phyloP scores from a whole-genome alignment of 352 stramenopile species.

The Plasmopara halstedii region DNA sequence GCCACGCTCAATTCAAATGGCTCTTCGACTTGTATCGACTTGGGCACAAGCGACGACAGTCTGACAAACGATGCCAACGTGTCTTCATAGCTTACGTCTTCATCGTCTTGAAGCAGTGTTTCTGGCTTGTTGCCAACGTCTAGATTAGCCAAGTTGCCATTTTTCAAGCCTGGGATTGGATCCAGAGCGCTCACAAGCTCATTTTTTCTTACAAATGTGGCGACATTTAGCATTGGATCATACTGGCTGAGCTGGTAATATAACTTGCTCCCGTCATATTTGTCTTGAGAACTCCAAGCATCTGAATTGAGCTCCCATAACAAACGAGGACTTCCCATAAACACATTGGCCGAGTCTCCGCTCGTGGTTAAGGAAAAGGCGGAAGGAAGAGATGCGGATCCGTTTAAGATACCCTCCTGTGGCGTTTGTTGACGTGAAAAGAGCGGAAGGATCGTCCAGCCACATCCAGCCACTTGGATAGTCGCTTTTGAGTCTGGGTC shows the following conservation, averaged over 20 bases:
- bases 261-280: slow-evolving; percentile 51
- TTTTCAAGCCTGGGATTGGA: slow-evolving; percentile 62
- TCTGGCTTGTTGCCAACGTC: slow-evolving; percentile 61
- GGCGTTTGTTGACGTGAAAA: slow-evolving; percentile 43
- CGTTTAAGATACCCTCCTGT: not conserved
- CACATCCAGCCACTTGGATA: slow-evolving; percentile 74
- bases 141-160: slow-evolving; percentile 62
- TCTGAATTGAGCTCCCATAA: slow-evolving; percentile 55
- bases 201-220: slow-evolving; percentile 74
- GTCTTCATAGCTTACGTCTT: slow-evolving; percentile 39
- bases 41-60: slow-evolving; percentile 54
- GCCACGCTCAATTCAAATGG: slow-evolving; percentile 52
- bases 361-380: slow-evolving; percentile 27
- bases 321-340: slow-evolving; percentile 56
- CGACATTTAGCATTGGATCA: slow-evolving; percentile 42
- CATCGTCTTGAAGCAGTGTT: slow-evolving; percentile 37
- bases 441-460: slow-evolving; percentile 89
- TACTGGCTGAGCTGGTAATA: slow-evolving; percentile 63
- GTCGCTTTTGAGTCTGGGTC: slow-evolving; percentile 68
- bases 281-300: slow-evolving; percentile 47
- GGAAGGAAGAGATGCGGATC: slow-evolving; percentile 9
- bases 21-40: slow-evolving; percentile 45
- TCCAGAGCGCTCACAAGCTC: slow-evolving; percentile 81
- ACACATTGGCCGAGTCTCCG: slow-evolving; percentile 57
- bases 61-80: slow-evolving; percentile 47